Evolutionary conservation across 1,284 basidiomycete genomes (phyloP).

Genomic region (Rhodotorula sp.): DNA sequence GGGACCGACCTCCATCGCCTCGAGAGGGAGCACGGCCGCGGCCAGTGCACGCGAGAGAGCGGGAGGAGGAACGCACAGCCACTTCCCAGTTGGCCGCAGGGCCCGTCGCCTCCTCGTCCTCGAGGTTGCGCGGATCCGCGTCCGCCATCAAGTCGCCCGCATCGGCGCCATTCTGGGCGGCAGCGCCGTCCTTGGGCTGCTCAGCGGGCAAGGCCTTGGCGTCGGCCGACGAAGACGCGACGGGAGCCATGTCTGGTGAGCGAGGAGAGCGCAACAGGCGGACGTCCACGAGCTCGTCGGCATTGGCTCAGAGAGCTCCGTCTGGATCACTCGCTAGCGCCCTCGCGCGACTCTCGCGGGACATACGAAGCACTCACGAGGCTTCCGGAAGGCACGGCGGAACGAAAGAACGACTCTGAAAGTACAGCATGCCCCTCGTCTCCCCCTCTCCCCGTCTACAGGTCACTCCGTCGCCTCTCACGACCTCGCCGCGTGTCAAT

Average conservation of each 20-base stretch:
- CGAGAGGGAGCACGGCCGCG: background rate
- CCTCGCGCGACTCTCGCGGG: background rate
- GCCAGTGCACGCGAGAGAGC: no score
- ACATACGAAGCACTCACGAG: background rate
- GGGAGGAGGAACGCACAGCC: slow-evolving; percentile 15
- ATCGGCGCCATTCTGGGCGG: background rate
- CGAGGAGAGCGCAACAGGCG: background rate
- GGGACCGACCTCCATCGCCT: background rate
- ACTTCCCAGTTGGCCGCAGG: slow-evolving; percentile 33
- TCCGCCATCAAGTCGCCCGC: background rate
- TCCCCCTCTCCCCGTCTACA: background rate
- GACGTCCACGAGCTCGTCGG: no score
- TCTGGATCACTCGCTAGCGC: background rate
- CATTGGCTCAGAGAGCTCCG: no score
- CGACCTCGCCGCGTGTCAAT: background rate
- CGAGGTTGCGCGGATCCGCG: slow-evolving; percentile 3
- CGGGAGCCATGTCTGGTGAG: background rate
- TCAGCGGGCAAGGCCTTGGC: background rate
- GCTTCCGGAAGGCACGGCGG: background rate
- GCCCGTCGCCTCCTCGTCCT: slow-evolving; percentile 25
- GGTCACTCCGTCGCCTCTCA: no score
- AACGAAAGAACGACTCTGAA: background rate
- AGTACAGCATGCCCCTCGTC: background rate
- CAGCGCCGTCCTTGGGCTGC: background rate
- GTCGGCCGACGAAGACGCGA: background rate